Evolutionary conservation across 805 yeast genomes (phyloP).

Genomic region (Teunomyces pallodes): DNA sequence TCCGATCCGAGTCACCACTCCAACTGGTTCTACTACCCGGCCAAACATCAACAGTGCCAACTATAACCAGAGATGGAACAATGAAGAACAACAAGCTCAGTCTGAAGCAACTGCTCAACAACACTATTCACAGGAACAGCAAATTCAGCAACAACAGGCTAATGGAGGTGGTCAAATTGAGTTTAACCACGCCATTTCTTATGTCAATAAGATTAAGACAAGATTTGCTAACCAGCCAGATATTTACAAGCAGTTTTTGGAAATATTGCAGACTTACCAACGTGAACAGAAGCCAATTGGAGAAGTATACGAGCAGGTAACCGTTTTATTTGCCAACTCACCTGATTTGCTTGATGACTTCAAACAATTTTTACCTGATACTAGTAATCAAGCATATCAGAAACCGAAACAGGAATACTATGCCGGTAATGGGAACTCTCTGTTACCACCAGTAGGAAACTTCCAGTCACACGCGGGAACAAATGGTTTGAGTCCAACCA

Average conservation of each 20-base stretch:
- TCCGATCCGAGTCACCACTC: constrained; percentile 93
- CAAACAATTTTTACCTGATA: constrained; percentile 91
- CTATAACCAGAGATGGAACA: constrained; percentile 24
- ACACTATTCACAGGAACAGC: constrained; percentile 17
- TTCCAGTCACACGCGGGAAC: constrained; percentile 55
- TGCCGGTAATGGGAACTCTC: constrained; percentile 36
- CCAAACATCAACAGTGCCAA: constrained; percentile 44
- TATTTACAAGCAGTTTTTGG: constrained; percentile 90
- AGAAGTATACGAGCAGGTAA: constrained; percentile 93
- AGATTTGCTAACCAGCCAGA: constrained; percentile 93
- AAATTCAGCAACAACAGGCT: constrained; percentile 18
- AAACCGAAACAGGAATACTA: constrained; percentile 27
- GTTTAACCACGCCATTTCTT: constrained; percentile 94
- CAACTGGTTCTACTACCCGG: constrained; percentile 81
- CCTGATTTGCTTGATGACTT: constrained; percentile 95
- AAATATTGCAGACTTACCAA: constrained; percentile 93
- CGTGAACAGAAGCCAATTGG: constrained; percentile 93
- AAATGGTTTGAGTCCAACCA: constrained; percentile 22
- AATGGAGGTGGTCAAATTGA: constrained; percentile 74
- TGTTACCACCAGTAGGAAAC: constrained; percentile 85
- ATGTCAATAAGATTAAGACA: constrained; percentile 93
- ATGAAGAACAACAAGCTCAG: constrained; percentile 16
- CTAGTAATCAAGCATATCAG: constrained; percentile 40
- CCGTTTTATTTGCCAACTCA: constrained; percentile 82
- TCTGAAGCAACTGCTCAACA: constrained; percentile 14